Conservation (phyloP, 768 basidiomycete genomes). For the Collybia sordida region DNA sequence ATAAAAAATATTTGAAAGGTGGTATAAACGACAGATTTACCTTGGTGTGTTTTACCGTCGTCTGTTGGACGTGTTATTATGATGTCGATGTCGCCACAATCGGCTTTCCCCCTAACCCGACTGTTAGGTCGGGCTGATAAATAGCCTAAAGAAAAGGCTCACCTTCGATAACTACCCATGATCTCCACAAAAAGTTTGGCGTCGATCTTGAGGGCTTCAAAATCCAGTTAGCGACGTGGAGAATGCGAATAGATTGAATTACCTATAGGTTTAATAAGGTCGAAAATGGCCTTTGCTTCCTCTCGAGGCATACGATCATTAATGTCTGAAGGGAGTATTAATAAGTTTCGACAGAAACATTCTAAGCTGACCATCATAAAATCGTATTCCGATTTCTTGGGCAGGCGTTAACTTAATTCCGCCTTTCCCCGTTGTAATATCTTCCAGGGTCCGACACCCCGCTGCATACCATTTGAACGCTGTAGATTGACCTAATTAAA, state of each 20-base stretch:
- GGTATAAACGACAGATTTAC: conserved; percentile 31
- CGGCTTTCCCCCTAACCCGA: conserved; percentile 64
- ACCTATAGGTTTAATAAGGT: conserved; percentile 74
- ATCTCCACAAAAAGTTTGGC: conserved; percentile 72
- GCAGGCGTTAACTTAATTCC: conserved; percentile 58
- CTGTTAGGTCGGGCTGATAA: neutral
- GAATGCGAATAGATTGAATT: neutral
- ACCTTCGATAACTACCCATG: conserved; percentile 91
- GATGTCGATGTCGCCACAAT: conserved; percentile 92
- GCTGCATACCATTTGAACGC: conserved; percentile 73
- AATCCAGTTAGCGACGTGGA: neutral
- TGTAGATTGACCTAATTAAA: conserved; percentile 54
- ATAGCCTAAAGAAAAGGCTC: neutral
- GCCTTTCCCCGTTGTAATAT: conserved; percentile 58
- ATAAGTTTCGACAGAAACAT: neutral
- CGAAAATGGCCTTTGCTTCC: conserved; percentile 76
- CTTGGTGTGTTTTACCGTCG: conserved; percentile 76
- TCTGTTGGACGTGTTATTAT: conserved; percentile 73
- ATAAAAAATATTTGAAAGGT: neutral
- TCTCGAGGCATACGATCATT: conserved; percentile 81
- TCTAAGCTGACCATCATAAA: conserved; percentile 59
- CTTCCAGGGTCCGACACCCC: conserved; percentile 79
- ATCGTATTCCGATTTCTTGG: conserved; percentile 68
- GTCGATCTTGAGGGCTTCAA: conserved; percentile 68
- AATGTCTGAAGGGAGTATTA: conserved; percentile 52